Evolutionary conservation across 2,329 filamentous ascomycete species (phyloP), one percentile per base, ranked within the genome.

Genomic region (Cordyceps militaris): DNA sequence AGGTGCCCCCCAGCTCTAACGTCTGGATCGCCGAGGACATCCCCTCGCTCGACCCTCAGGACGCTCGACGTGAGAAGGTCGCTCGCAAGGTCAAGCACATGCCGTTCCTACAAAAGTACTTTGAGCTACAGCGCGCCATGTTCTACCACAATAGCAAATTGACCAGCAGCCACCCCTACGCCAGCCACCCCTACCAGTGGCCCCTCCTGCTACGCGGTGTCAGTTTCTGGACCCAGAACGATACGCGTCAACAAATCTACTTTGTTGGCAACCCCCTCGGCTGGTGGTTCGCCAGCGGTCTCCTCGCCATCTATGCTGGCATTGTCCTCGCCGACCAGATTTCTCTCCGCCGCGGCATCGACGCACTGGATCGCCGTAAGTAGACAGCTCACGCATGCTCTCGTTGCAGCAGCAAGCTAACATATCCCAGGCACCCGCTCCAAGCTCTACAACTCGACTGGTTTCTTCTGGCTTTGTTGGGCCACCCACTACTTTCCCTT

Each of bases 121-220:
- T 97, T 63, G 94, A 99, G 78, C 82, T 99, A 59, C 94, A 99
- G 75, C 85, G 93, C 51, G 91, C 92, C 66, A 99, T 99, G 92
- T 99, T 99, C 82, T 93, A 89, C 82, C 94, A 99, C 80, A 99
- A 99, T 82, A 97, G 92, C 73, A 93, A 95, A 67, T 79, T 99
- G 69, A 99, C 94, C 46, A 95, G 91, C 76, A 96, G 90, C 70
- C 94, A 99, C 72, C 94, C 94, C 1, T 99, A 99, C 72, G 84
- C 94, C 43, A 96, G 91, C 66, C 87, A 92, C 70, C 94, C 94
- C 7, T 94, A 95, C 76, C 90, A 96, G 69, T 99, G 94, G 94
- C 94, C 94, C 1, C 97, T 99, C 83, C 81, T 99, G 69, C 84
- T 99, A 58, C 87, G 94, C 30, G 94, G 94, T 74, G 93, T 99